These are phyloP conservation scores for Dujonia santamariae DNA, from an alignment of 1,139 yeast species.

Conservation along the genomic window DNA sequence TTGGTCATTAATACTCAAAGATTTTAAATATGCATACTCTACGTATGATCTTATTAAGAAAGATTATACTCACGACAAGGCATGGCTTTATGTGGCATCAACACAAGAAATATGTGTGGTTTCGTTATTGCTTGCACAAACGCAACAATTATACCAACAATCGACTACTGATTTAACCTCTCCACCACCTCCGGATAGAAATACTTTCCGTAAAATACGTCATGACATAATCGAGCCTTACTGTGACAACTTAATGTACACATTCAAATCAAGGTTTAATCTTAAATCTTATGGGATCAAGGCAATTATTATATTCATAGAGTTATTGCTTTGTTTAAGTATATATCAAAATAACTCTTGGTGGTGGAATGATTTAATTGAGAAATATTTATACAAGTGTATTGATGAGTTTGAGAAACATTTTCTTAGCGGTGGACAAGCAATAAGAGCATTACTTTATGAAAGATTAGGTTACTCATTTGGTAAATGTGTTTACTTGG, in stretches of 20 bases:
- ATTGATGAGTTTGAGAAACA: constrained; percentile 40
- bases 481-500: constrained; percentile 26
- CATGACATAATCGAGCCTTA: constrained; percentile 64
- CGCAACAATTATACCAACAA: constrained; percentile 26
- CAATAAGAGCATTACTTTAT: constrained; percentile 40
- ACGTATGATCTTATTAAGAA: constrained; percentile 81
- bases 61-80: constrained; percentile 75
- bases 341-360: constrained; percentile 35
- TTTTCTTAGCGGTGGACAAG: constrained; percentile 27
- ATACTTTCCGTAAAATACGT: constrained; percentile 58
- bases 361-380: constrained; percentile 51
- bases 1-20: constrained; percentile 86
- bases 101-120: constrained; percentile 85
- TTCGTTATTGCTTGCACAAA: constrained; percentile 67
- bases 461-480: constrained; percentile 40
- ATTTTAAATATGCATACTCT: constrained; percentile 80
- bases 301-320: constrained; percentile 37
- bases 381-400: constrained; percentile 40
- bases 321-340: constrained; percentile 53
- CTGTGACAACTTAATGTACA: constrained; percentile 56
- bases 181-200: constrained; percentile 29
- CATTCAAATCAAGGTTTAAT: constrained; percentile 58
- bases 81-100: constrained; percentile 82
- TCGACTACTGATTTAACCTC: not conserved
- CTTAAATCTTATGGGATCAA: constrained; percentile 62